These are phyloP conservation scores for Trichoderma sp. DNA, from an alignment of 2,329 filamentous ascomycete species.

Conservation along the genomic window DNA sequence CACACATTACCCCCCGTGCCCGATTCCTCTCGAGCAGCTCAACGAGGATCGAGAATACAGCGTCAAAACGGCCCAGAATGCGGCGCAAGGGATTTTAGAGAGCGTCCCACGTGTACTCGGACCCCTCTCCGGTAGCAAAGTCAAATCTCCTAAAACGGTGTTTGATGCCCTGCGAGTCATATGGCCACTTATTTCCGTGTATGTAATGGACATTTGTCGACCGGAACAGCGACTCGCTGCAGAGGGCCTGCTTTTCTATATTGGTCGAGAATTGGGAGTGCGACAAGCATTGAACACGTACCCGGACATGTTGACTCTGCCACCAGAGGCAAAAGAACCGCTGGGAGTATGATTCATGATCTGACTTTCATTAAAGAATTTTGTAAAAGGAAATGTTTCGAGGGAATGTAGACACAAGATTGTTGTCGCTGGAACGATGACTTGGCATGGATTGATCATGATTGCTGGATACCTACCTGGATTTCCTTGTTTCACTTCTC, in stretches of 20 bases:
- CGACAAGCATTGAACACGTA: conserved; percentile 37
- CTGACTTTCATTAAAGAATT: not conserved
- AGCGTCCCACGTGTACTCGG: conserved; percentile 31
- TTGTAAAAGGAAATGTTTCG: not conserved
- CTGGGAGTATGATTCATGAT: not conserved
- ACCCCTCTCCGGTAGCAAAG: conserved; percentile 27
- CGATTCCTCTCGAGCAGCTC: conserved; percentile 30
- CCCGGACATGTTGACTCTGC: conserved; percentile 26
- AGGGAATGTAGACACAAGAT: not conserved
- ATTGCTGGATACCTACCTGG: not conserved
- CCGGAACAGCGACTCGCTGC: conserved; percentile 34
- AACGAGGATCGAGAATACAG: conserved; percentile 33
- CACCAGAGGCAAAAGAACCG: conserved; percentile 32
- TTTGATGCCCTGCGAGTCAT: conserved; percentile 42
- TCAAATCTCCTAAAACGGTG: conserved; percentile 35
- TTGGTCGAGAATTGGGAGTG: conserved; percentile 41
- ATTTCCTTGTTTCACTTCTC: not conserved
- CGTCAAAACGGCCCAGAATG: conserved; percentile 30
- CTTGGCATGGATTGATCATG: not conserved
- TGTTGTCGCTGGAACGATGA: not conserved
- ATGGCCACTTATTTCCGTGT: conserved; percentile 41
- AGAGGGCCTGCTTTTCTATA: conserved; percentile 32
- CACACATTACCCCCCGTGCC: conserved; percentile 33
- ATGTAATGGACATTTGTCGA: conserved; percentile 32
- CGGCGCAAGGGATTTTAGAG: conserved; percentile 35